A percentile compares a stretch with the other conserved stretches of the same genome.
phyloP scores from a whole-genome alignment of 257 asterid species.

The Solanum etuberosum region DNA sequence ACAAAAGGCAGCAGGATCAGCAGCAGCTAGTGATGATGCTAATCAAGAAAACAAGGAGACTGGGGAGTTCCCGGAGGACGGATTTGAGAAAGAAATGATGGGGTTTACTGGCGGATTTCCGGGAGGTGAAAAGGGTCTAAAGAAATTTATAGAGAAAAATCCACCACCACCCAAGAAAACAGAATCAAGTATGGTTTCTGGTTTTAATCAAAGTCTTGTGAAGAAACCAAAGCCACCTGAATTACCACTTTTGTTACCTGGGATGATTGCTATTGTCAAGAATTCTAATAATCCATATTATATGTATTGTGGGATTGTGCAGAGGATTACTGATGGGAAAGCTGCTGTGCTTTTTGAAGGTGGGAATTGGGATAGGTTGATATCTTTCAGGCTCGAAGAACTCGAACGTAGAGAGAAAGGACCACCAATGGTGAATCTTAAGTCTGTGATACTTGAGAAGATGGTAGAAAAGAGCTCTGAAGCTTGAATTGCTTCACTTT shows the following conservation, averaged over 20 bases:
- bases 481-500: neutral
- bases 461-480: conserved; percentile 17
- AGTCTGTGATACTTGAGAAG: conserved; percentile 57
- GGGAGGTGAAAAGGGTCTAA: conserved; percentile 72
- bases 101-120: conserved; percentile 93
- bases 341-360: conserved; percentile 89
- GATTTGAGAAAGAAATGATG: conserved; percentile 64
- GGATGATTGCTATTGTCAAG: conserved; percentile 86
- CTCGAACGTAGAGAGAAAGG: conserved; percentile 79
- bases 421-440: conserved; percentile 78
- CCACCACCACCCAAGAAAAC: conserved; percentile 61
- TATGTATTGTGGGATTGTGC: conserved; percentile 85
- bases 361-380: conserved; percentile 73
- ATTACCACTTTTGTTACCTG: conserved; percentile 71
- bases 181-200: conserved; percentile 2
- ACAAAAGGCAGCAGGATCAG: neutral
- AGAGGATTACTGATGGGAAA: conserved; percentile 84
- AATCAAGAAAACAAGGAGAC: neutral
- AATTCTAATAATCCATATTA: conserved; percentile 47
- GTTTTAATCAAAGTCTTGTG: conserved; percentile 29
- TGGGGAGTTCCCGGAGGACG: conserved; percentile 32
- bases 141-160: conserved; percentile 51
- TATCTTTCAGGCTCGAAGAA: conserved; percentile 70
- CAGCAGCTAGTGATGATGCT: neutral
- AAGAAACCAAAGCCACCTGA: conserved; percentile 62